Percentiles rank a stretch among this genome's conserved stretches.
Evolutionary conservation across 441 rosid genomes (phyloP).

Genomic region (Dalechampia spathulata): DNA sequence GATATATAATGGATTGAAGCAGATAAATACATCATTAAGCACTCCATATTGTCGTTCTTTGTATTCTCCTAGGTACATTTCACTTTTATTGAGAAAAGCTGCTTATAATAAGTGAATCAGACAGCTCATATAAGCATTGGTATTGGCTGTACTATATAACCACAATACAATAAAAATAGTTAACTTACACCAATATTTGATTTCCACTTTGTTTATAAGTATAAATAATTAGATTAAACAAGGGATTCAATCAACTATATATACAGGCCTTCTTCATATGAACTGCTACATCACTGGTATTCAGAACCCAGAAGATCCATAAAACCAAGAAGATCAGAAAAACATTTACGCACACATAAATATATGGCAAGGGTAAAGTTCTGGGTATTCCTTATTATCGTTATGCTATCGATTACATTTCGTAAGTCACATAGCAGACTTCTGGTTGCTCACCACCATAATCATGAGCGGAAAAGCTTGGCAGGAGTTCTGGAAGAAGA

Average conservation of each 20-base stretch:
- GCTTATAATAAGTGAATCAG: constrained; percentile 2
- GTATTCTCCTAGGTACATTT: neutral
- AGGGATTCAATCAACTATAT: neutral
- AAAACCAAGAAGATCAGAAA: no score
- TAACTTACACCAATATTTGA: neutral
- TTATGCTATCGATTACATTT: constrained; percentile 25
- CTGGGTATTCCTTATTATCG: constrained; percentile 25
- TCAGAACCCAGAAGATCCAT: no score
- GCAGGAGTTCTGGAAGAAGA: constrained; percentile 19
- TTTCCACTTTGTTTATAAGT: neutral
- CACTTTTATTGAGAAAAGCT: no score
- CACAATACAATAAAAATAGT: neutral
- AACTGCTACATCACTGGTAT: neutral
- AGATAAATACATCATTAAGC: no score
- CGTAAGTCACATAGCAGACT: constrained; percentile 24
- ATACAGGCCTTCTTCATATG: neutral
- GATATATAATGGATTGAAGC: no score
- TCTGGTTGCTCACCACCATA: constrained; percentile 10
- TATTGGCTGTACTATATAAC: neutral
- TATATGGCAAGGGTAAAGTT: constrained; percentile 31
- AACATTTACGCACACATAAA: no score
- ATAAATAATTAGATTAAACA: neutral
- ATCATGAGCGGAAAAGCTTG: constrained; percentile 17
- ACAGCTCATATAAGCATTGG: neutral
- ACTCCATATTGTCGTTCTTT: no score